These are phyloP conservation scores for Termitomyces heimii DNA, from an alignment of 768 basidiomycete species.

Conservation along the genomic window DNA sequence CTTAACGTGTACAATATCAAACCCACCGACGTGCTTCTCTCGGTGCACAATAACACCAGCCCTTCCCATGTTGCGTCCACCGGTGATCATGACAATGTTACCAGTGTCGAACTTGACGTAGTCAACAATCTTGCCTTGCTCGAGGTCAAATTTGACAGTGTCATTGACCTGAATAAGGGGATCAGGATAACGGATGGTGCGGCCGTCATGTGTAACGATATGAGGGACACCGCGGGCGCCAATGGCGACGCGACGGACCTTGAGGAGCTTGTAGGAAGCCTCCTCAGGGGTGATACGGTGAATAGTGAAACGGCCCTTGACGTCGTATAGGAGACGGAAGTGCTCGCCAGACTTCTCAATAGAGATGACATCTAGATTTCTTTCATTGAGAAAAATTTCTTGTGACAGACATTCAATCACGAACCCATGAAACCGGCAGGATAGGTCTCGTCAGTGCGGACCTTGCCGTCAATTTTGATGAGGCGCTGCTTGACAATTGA, in stretches of 20 bases:
- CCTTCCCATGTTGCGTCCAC: slow-evolving; percentile 99
- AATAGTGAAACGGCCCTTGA: slow-evolving; percentile 99
- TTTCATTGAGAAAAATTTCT: neutral
- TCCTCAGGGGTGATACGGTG: slow-evolving; percentile 99
- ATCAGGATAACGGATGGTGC: slow-evolving; percentile 99
- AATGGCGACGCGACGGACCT: slow-evolving; percentile 87
- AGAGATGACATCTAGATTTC: slow-evolving; percentile 76
- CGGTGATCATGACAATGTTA: slow-evolving; percentile 96
- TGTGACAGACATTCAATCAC: slow-evolving; percentile 18
- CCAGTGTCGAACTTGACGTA: slow-evolving; percentile 96
- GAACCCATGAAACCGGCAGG: slow-evolving; percentile 96
- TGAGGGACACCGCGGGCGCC: slow-evolving; percentile 93
- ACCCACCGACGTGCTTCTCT: slow-evolving; percentile 97
- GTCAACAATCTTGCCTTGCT: slow-evolving; percentile 89
- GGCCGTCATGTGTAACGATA: slow-evolving; percentile 98
- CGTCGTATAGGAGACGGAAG: slow-evolving; percentile 98
- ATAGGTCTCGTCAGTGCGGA: slow-evolving; percentile 95
- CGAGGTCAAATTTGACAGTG: slow-evolving; percentile 95
- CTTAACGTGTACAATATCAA: slow-evolving; percentile 98
- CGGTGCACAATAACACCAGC: slow-evolving; percentile 93
- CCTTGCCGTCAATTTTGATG: slow-evolving; percentile 98
- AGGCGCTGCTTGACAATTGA: slow-evolving; percentile 93
- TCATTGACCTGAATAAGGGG: slow-evolving; percentile 94
- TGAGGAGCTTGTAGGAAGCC: slow-evolving; percentile 93
- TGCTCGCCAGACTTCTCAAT: slow-evolving; percentile 99